Base-by-base conservation (phyloP, 2,329 filamentous ascomycete species). In the Dryadomyces quercus-mongolicae region DNA sequence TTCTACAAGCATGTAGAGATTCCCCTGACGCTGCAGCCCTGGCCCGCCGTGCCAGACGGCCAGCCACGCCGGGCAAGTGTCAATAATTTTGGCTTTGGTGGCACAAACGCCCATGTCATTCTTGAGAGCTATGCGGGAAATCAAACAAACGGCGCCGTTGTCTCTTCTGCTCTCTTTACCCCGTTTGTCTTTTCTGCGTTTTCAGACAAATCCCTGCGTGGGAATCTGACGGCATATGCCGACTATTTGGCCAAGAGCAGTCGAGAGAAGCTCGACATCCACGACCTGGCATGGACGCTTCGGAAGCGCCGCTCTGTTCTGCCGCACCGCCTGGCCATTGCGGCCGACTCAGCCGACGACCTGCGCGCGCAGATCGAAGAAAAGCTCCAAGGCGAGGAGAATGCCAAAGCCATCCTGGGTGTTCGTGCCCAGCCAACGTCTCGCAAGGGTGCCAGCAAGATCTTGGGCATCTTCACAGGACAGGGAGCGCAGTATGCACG, bases 71-170 rank as follows among this genome's bases (percentile, higher is more conserved):
- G 77, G 25, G 73, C 72, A 46, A 76, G 73, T 56, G 68, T 81
- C 58, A 80, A 80, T 59, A 40, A n/a, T 53, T 81, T 80, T 57
- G 78, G 78, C 1, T 80, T 75, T 57, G 78, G 78, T 2, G 78
- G 78, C 45, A 77, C 76, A 3, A 80, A 80, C 53, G 72, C 71
- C 1, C 77, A 81, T 57, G 68, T 72, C 1, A 72, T 78, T 48
- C 55, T 78, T 48, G 74, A 78, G 18, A 15, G n/a, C 20, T 54
- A 25, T n/a, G 42, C 13, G 13, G 42, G 15, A 7, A 6, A 18
- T 44, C 18, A 34, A 2, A 20, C 12, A 34, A 34, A 18, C 45
- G 34, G 31, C 13, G 5, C 12, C 5, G 21, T 10, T 31, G 25
- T 5, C 25, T 31, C 25, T 5, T 31, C 25, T 18, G 8, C 21